Base-by-base conservation (phyloP, 2,329 filamentous ascomycete species). In the Trichothecium roseum region DNA sequence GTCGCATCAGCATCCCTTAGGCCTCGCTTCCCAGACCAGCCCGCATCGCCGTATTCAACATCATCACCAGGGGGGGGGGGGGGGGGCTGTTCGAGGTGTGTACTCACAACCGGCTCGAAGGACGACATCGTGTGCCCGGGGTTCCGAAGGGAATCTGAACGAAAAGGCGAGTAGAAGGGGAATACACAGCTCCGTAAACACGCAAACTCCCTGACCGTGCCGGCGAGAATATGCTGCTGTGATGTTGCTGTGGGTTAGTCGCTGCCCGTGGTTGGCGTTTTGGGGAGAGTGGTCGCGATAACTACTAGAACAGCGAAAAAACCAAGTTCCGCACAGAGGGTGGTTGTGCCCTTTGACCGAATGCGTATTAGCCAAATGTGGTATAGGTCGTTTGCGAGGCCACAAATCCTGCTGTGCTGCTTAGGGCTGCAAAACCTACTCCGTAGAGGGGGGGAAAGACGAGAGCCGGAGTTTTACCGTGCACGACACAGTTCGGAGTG, bases 71-170 rank as follows among this genome's bases (percentile, higher is more conserved):
- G 24, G 12, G 12, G 5, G 7, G 14, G 14, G 18, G 14, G 17
- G 37, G 29, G 39, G 31, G 30, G 28, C 40, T 32, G 20, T 27
- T 40, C 35, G 34, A 38, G 43, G 39, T 33, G 36, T 34, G 37
- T 55, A 80, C 76, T 79, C 68, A 81, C 77, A 70, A 78, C 74
- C 64, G 66, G 61, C 70, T 81, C 77, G 66, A 81, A 80, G 57
- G 70, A 73, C 62, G 75, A 79, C 75, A 80, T 79, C 60, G 68
- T 74, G 51, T 53, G 47, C 49, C 20, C 20, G 20, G 20, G 20
- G 20, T 24, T 24, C 10, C 20, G 20, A 24, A 24, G 10, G 20
- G 10, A 24, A 14, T 42, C 43, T 45, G 48, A 41, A 49, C 47
- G 42, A 43, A 49, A 50, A 50, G 44, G 43, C 46, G 44, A 46